These are phyloP conservation scores for Pichia nakasei DNA, from an alignment of 805 yeast genomes.

Conservation along the genomic window DNA sequence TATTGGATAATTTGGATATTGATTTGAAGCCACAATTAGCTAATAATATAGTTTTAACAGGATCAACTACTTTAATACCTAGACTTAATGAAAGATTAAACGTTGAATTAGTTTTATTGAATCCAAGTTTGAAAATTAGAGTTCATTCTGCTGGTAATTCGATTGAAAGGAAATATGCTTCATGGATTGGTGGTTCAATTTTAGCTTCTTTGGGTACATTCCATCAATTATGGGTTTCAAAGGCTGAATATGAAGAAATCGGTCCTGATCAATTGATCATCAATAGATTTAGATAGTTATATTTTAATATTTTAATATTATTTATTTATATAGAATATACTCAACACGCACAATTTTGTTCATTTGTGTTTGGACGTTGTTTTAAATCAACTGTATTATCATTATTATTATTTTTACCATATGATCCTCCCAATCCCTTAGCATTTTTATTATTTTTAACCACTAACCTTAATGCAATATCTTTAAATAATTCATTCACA, in stretches of 20 bases:
- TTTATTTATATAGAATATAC: background rate
- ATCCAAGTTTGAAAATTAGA: slow-evolving; percentile 82
- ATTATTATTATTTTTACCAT: slow-evolving; percentile 11
- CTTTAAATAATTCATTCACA: slow-evolving; percentile 38
- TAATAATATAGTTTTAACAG: slow-evolving; percentile 80
- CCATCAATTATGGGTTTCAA: slow-evolving; percentile 92
- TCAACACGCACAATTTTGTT: slow-evolving; percentile 26
- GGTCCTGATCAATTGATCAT: slow-evolving; percentile 74
- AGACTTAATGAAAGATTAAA: slow-evolving; percentile 72
- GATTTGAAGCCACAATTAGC: slow-evolving; percentile 81
- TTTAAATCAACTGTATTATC: slow-evolving; percentile 23
- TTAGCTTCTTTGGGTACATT: slow-evolving; percentile 84
- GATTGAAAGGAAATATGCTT: slow-evolving; percentile 66
- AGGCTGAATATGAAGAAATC: slow-evolving; percentile 77
- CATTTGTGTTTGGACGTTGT: slow-evolving; percentile 25
- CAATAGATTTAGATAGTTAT: slow-evolving; percentile 74
- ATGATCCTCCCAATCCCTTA: too few relatives aligned
- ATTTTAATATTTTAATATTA: background rate
- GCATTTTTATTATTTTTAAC: slow-evolving; percentile 15
- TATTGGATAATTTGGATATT: slow-evolving; percentile 56
- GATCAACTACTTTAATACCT: slow-evolving; percentile 73
- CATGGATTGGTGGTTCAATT: slow-evolving; percentile 92
- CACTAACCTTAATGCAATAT: slow-evolving; percentile 41
- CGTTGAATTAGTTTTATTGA: slow-evolving; percentile 54
- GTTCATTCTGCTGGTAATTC: slow-evolving; percentile 74